Conservation (phyloP, 1,284 basidiomycete genomes). For the Puccinia coronata region DNA sequence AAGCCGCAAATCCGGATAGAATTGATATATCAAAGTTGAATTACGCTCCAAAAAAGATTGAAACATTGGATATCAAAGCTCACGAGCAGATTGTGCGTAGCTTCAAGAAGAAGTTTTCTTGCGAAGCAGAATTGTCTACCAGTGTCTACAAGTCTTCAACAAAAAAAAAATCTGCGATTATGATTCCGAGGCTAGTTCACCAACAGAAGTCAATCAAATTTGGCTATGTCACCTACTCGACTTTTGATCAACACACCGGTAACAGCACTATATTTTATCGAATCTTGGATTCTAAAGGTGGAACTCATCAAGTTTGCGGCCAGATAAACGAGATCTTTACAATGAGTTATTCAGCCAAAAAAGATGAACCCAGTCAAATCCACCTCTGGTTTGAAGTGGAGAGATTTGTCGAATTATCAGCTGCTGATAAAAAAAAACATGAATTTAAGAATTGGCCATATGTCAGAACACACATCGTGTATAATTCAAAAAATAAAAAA, state of each 20-base stretch:
- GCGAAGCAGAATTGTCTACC: slow-evolving; percentile 10
- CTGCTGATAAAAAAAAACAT: slow-evolving; percentile 24
- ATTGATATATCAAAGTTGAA: not conserved
- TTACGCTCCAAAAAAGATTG: slow-evolving; percentile 2
- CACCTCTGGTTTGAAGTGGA: slow-evolving; percentile 33
- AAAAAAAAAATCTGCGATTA: not conserved
- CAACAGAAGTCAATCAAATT: slow-evolving; percentile 4
- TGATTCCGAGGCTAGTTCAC: slow-evolving; percentile 15
- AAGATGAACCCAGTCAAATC: not conserved
- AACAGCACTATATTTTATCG: slow-evolving; percentile 29
- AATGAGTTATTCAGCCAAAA: not conserved
- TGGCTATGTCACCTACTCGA: not conserved
- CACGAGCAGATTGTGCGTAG: not conserved
- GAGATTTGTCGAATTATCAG: slow-evolving; percentile 1
- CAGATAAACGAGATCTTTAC: slow-evolving; percentile 39
- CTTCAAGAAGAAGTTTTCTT: not conserved
- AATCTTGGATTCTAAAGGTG: not conserved
- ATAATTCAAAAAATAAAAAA: slow-evolving; percentile 2
- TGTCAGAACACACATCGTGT: slow-evolving; percentile 2
- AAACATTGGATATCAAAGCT: slow-evolving; percentile 16
- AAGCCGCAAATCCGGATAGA: not conserved
- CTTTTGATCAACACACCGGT: slow-evolving; percentile 21
- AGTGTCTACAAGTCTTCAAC: slow-evolving; percentile 13
- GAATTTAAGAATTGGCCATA: slow-evolving; percentile 33
- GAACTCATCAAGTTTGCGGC: not conserved